Conservation (phyloP, 805 yeast genomes). For the Schwanniomyces sp. region DNA sequence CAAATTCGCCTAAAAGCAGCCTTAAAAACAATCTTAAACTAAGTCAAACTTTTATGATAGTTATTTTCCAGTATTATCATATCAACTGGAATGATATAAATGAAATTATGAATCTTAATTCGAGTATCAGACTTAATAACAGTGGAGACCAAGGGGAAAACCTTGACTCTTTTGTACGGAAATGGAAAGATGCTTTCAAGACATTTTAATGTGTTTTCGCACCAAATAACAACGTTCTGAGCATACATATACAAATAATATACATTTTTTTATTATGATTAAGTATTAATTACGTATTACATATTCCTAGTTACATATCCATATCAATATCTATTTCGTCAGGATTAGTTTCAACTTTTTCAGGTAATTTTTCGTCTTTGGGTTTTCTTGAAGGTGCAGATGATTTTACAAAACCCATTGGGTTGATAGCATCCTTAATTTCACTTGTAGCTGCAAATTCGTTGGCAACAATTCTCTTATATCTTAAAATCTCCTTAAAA, state of each 20-base stretch:
- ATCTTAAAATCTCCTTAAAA: conserved; percentile 70
- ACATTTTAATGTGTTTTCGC: conserved; percentile 13
- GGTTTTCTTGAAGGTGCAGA: conserved; percentile 8
- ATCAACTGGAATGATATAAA: conserved; percentile 38
- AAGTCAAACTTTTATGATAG: conserved; percentile 31
- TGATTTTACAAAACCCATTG: conserved; percentile 52
- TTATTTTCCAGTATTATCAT: conserved; percentile 39
- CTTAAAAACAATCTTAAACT: conserved; percentile 27
- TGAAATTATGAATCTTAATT: conserved; percentile 33
- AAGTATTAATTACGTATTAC: background rate
- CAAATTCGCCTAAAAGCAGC: conserved; percentile 32
- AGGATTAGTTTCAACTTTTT: conserved; percentile 39
- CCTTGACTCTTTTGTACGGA: conserved; percentile 35
- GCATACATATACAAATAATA: background rate
- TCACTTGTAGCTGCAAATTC: conserved; percentile 15
- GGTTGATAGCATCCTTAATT: conserved; percentile 19
- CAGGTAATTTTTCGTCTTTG: background rate
- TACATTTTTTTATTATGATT: background rate
- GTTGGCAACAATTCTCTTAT: conserved; percentile 45
- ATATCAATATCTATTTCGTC: conserved; percentile 63
- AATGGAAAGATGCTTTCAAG: conserved; percentile 34
- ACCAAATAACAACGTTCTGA: too few relatives aligned
- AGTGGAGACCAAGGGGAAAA: conserved; percentile 30
- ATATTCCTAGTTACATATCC: conserved; percentile 21
- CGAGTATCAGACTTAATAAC: conserved; percentile 38